Evolutionary conservation across 345 rosid genomes (phyloP).

Genomic region (Arabidopsis suecica): DNA sequence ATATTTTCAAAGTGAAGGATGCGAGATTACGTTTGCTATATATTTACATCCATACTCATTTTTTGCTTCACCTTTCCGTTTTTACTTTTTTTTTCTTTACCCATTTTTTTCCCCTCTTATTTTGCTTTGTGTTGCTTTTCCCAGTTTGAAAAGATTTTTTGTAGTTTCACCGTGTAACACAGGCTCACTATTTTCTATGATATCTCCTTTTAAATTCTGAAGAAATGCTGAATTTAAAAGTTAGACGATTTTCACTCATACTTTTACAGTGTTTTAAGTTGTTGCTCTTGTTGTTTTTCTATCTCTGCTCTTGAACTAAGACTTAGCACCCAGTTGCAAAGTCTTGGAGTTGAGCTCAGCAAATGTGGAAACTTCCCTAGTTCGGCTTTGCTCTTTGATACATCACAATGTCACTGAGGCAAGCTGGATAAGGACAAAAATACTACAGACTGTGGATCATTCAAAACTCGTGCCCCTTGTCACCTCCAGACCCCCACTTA

Average conservation of each 20-base stretch:
- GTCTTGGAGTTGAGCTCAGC: conserved; percentile 34
- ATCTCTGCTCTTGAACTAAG: conserved; percentile 24
- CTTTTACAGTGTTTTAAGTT: conserved; percentile 1
- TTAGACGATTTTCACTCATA: conserved; percentile 27
- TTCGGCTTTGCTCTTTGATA: conserved; percentile 44
- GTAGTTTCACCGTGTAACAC: conserved; percentile 2
- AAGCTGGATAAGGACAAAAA: conserved; percentile 40
- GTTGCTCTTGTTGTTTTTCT: conserved; percentile 11
- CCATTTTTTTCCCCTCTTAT: background rate
- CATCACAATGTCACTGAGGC: conserved; percentile 42
- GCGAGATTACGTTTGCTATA: conserved; percentile 7
- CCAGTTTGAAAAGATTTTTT: conserved; percentile 10
- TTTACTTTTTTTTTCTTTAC: conserved; percentile 2
- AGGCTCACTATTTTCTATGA: conserved; percentile 18
- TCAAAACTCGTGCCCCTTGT: background rate
- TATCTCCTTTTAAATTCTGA: background rate
- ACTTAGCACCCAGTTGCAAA: conserved; percentile 43
- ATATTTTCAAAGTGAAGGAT: conserved; percentile 10
- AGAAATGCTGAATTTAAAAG: background rate
- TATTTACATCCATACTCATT: conserved; percentile 21
- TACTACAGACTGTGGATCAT: conserved; percentile 20
- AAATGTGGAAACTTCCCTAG: conserved; percentile 23
- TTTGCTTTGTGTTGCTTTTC: background rate
- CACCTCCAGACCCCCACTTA: background rate
- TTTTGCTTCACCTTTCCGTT: background rate